These are phyloP conservation scores for Saccharomyces mikatae DNA, from an alignment of 805 yeast genomes.

Conservation along the genomic window DNA sequence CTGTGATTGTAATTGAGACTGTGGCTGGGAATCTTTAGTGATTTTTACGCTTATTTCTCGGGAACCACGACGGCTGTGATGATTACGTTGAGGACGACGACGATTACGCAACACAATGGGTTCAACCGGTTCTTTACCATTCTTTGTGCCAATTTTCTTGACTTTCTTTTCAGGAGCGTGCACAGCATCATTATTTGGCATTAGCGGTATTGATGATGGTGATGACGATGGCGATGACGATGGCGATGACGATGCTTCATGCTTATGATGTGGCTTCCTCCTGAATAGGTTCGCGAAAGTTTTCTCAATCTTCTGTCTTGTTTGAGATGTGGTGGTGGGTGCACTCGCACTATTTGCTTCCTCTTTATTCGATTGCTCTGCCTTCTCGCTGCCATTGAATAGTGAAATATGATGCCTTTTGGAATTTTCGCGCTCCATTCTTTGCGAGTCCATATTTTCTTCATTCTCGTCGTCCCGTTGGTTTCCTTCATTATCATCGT, in stretches of 20 bases:
- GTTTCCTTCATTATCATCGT: conserved; percentile 1
- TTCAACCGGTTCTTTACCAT: not conserved
- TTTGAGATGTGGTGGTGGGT: not conserved
- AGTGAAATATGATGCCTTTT: not conserved
- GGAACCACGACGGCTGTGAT: not conserved
- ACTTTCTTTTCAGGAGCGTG: not conserved
- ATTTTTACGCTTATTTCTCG: not conserved
- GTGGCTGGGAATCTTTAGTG: not conserved
- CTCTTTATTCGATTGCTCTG: not conserved
- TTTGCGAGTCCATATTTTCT: not conserved
- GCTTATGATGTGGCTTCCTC: conserved; percentile 4
- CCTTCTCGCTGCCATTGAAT: not conserved
- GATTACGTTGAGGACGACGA: not conserved
- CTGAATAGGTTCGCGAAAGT: conserved; percentile 18
- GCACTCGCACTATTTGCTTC: not conserved
- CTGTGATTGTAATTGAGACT: not conserved
- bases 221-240: not conserved
- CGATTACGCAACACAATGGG: not conserved
- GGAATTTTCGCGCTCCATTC: not conserved
- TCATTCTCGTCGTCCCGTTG: not conserved
- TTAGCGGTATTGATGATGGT: not conserved
- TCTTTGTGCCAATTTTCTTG: not conserved
- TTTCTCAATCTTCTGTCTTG: conserved; percentile 14
- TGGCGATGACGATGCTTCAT: not conserved
- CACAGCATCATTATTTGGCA: not conserved